Conservation (phyloP, 2,329 filamentous ascomycete genomes). For the Alternaria metachromatica region DNA sequence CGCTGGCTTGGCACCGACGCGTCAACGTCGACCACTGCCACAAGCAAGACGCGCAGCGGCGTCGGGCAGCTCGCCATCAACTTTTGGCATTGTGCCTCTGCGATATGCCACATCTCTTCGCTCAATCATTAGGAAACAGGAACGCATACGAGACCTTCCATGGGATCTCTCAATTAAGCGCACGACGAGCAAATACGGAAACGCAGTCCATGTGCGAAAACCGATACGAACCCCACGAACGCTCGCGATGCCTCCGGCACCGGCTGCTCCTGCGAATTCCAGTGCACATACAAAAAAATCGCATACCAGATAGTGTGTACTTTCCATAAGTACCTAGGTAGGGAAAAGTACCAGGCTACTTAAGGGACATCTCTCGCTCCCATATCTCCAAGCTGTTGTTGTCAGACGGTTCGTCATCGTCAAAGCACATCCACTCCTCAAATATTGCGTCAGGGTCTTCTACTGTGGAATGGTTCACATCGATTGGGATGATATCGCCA, state of each 20-base stretch:
- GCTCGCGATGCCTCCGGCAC: background rate
- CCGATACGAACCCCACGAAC: background rate
- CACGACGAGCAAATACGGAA: too few relatives aligned
- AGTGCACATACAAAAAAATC: rapidly evolving
- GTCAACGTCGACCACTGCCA: too few relatives aligned
- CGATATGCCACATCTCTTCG: too few relatives aligned
- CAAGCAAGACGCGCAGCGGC: too few relatives aligned
- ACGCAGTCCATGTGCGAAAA: background rate
- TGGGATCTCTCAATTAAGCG: too few relatives aligned
- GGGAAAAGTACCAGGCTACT: background rate
- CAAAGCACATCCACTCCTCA: background rate
- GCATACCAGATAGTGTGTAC: background rate
- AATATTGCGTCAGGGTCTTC: background rate
- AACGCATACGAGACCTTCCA: too few relatives aligned
- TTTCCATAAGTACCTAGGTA: background rate
- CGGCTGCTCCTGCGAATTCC: background rate
- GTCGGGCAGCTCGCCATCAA: too few relatives aligned
- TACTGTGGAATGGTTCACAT: background rate
- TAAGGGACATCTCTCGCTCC: background rate
- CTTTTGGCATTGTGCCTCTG: too few relatives aligned
- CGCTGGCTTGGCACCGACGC: too few relatives aligned
- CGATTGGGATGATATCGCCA: background rate
- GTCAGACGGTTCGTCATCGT: background rate
- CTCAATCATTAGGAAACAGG: too few relatives aligned
- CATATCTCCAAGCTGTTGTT: background rate